A percentile compares a stretch with the other conserved stretches of the same genome.
These are phyloP conservation scores for Taphrina communis DNA, from an alignment of 1,139 yeast species.

Conservation along the genomic window DNA sequence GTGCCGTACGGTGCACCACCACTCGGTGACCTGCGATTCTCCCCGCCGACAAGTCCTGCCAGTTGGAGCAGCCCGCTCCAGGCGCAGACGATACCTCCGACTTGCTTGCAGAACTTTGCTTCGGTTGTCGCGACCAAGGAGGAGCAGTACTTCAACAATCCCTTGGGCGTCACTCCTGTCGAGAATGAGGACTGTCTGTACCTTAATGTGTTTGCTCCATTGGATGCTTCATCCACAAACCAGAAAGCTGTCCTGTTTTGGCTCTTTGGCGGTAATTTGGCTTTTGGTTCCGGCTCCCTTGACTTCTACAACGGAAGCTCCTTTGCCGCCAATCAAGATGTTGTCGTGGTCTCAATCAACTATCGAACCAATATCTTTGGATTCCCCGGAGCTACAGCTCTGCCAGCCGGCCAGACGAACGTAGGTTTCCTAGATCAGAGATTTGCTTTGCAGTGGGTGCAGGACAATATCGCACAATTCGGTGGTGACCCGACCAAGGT, in stretches of 20 bases:
- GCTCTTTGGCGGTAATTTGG: constrained; percentile 54
- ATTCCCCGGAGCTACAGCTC: constrained; percentile 8
- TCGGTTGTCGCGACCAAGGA: constrained; percentile 44
- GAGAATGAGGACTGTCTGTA: constrained; percentile 46
- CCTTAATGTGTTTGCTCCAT: constrained; percentile 10
- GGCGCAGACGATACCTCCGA: neutral
- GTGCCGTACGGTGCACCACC: constrained; percentile 17
- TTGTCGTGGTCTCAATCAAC: constrained; percentile 28
- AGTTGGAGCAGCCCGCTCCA: neutral
- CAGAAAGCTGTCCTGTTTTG: constrained; percentile 46
- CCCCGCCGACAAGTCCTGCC: constrained; percentile 7
- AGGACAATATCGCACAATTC: constrained; percentile 51
- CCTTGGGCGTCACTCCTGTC: constrained; percentile 22
- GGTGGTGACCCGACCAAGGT: constrained; percentile 53
- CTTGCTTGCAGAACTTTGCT: constrained; percentile 40
- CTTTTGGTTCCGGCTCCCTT: neutral
- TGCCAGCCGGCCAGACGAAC: constrained; percentile 48
- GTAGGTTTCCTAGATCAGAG: constrained; percentile 52
- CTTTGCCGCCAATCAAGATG: neutral
- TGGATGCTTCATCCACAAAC: neutral
- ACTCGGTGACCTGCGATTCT: neutral
- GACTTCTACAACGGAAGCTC: constrained; percentile 13
- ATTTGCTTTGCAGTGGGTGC: constrained; percentile 53
- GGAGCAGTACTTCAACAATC: neutral
- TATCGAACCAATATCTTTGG: constrained; percentile 27